Percentiles rank a stretch among this genome's conserved stretches.
phyloP scores from a whole-genome alignment of 176 grass and related monocot species.

The Phoenix dactylifera region DNA sequence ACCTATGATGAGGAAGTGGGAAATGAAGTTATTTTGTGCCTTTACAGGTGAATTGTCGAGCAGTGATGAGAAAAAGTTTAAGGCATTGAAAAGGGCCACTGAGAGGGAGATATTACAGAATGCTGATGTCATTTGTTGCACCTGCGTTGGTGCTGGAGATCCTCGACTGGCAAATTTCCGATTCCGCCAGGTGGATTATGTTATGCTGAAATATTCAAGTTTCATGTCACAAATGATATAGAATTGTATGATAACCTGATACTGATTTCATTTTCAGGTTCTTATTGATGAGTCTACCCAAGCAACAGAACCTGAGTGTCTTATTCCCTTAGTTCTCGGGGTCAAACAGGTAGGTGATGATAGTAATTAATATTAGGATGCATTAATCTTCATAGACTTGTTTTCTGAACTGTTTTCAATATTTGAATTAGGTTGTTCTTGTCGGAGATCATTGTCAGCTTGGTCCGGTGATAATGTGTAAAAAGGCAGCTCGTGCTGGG shows the following conservation, averaged over 20 bases:
- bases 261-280: slow-evolving; percentile 39
- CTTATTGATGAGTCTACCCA: slow-evolving; percentile 99
- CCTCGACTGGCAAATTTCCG: slow-evolving; percentile 93
- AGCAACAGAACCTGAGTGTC: slow-evolving; percentile 90
- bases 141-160: slow-evolving; percentile 98
- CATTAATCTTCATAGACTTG: slow-evolving; percentile 3
- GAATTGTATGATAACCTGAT: too few relatives aligned
- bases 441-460: slow-evolving; percentile 99
- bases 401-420: slow-evolving; percentile 12
- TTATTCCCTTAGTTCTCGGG: slow-evolving; percentile 94
- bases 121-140: slow-evolving; percentile 99
- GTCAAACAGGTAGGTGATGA: slow-evolving; percentile 81
- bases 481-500: slow-evolving; percentile 95
- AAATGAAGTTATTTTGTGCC: too few relatives aligned
- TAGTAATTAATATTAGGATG: slow-evolving; percentile 2
- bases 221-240: too few relatives aligned
- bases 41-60: slow-evolving; percentile 85
- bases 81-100: slow-evolving; percentile 93
- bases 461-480: slow-evolving; percentile 99
- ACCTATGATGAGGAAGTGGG: too few relatives aligned
- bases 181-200: slow-evolving; percentile 70
- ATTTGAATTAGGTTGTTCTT: slow-evolving; percentile 67
- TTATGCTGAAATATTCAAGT: background rate
- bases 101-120: slow-evolving; percentile 99
- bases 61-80: slow-evolving; percentile 98